Base-by-base conservation (phyloP, 75 land plant species). In the Cunninghamia lanceolata region DNA sequence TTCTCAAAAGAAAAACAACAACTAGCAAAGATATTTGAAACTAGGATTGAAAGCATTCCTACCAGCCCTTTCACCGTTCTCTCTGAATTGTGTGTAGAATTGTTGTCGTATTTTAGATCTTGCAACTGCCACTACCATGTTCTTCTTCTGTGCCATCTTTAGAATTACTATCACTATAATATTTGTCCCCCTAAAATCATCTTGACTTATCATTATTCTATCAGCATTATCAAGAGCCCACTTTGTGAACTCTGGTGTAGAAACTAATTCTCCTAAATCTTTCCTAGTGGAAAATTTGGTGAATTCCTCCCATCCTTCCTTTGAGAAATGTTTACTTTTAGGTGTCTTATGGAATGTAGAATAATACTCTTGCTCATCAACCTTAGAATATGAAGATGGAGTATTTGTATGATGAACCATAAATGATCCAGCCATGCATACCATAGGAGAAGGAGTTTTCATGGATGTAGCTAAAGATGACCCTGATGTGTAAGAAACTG, bases 201-300 rank as follows among this genome's bases (percentile, higher is more conserved):
- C 83, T 52, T 95, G 99, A 88, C 90, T 86, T 21, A 95, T 85
- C 17, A 89, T 86, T 73, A 97, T 91, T 82, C 96, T 91, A 14
- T 95, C 96, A 36, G 96, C 95, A 88, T 93, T 91, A 1, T 80
- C 86, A 21, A 88, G 86, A 66, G 95, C 94, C 99, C 99, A 97
- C 53, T 83, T 88, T 83, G 89, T 90, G 79, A 97, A 97, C 85
- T 96, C 95, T 0, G 95, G 95, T 15, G 99, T 92, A 35, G 94
- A 88, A 79, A 93, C 92, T 40, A 97, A 87, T 28, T 89, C 95
- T 70, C 87, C 91, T 30, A 97, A 47, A 17, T 94, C 95, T 71
- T 87, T 90, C 38, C 89, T 85, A 17, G 97, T 96, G 19, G 83
- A 86, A 14, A 86, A 86, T 73, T 86, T 88, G 2, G 97, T 94